Conservation (phyloP, 2,329 filamentous ascomycete species). For the Ceratocystis albifundus region DNA sequence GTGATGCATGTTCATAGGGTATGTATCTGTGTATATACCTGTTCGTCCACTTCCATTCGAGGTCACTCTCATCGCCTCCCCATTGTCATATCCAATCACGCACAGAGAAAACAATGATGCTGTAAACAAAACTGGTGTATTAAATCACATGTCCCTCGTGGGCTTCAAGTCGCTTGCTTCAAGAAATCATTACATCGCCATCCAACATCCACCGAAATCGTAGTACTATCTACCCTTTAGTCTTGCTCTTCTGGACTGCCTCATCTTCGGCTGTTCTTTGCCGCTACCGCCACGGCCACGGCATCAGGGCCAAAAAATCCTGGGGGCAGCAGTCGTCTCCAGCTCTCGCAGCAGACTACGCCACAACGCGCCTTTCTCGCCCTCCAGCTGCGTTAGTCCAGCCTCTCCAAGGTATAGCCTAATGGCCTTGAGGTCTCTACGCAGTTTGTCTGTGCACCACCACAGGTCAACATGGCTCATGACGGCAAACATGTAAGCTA, state of each 20-base stretch:
- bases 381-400: conserved; percentile 22
- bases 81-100: not conserved
- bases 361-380: conserved; percentile 25
- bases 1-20: no score
- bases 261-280: not conserved
- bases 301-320: not conserved
- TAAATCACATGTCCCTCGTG: not conserved
- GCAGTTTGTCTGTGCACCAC: conserved; percentile 25
- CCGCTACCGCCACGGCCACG: not conserved
- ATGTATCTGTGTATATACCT: no score
- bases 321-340: conserved; percentile 15
- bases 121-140: not conserved
- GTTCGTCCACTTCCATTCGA: no score
- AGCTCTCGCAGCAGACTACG: conserved; percentile 25
- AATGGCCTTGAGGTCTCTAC: conserved; percentile 24
- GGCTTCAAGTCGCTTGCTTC: not conserved
- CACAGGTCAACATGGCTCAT: conserved; percentile 26
- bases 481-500: conserved; percentile 27
- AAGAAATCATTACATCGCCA: not conserved
- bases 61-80: not conserved
- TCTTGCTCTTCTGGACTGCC: not conserved
- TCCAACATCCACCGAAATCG: no score
- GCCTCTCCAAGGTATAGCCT: conserved; percentile 23
- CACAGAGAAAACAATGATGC: not conserved
- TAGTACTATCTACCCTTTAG: not conserved